Conservation (phyloP, 768 basidiomycete species). For the Mycena haematopus region DNA sequence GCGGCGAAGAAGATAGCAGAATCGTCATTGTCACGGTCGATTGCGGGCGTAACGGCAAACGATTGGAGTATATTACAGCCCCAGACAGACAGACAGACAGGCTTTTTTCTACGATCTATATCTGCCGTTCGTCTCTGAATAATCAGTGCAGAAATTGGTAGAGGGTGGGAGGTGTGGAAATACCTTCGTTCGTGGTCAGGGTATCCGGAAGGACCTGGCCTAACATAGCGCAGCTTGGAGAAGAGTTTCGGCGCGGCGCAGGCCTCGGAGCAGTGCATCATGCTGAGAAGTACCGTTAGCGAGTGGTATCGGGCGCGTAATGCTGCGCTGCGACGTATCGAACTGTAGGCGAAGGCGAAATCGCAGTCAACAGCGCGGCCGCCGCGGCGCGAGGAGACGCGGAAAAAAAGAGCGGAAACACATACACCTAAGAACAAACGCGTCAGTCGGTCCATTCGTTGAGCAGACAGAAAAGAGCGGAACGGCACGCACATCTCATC, state of each 20-base stretch:
- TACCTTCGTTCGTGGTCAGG: too few relatives aligned
- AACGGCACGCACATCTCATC: constrained; percentile 77
- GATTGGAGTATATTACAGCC: too few relatives aligned
- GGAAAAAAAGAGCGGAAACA: constrained; percentile 19
- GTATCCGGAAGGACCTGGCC: neutral
- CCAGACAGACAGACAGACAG: too few relatives aligned
- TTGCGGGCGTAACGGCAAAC: too few relatives aligned
- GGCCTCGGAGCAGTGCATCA: constrained; percentile 83
- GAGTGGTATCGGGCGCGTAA: too few relatives aligned
- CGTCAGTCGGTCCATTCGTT: constrained; percentile 23
- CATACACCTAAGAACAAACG: constrained; percentile 41
- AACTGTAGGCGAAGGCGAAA: constrained; percentile 45
- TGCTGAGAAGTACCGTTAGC: constrained; percentile 44
- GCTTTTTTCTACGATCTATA: too few relatives aligned
- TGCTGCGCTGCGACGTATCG: constrained; percentile 62
- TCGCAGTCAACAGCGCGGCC: neutral
- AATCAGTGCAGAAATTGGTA: too few relatives aligned
- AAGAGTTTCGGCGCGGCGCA: constrained; percentile 83
- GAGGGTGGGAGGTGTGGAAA: too few relatives aligned
- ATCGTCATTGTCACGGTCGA: too few relatives aligned
- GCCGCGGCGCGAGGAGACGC: too few relatives aligned
- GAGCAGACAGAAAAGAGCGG: constrained; percentile 23
- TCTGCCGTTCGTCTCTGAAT: too few relatives aligned
- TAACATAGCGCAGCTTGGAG: constrained; percentile 67
- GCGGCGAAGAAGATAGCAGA: too few relatives aligned